phyloP scores from a whole-genome alignment of 768 basidiomycete genomes.

The Hericium coralloides region DNA sequence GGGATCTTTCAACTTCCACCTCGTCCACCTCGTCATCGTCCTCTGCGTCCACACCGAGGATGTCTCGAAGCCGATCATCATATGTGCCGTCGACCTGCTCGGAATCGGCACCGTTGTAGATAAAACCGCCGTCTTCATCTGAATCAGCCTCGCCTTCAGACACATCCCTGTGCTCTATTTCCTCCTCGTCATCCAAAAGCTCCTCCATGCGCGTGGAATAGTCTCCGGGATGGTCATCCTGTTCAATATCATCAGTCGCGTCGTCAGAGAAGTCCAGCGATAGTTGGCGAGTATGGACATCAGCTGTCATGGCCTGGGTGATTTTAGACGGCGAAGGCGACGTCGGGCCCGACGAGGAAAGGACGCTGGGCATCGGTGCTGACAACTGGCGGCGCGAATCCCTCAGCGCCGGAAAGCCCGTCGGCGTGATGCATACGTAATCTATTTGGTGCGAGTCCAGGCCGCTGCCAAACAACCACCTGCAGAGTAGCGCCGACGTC shows the following conservation, averaged over 20 bases:
- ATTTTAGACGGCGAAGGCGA: neutral
- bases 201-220: conserved; percentile 67
- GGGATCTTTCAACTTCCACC: conserved; percentile 36
- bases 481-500: neutral
- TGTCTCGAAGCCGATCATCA: conserved; percentile 58
- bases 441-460: neutral
- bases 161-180: conserved; percentile 1
- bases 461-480: neutral
- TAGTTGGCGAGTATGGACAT: conserved; percentile 7
- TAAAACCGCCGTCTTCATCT: conserved; percentile 47
- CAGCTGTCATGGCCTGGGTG: conserved; percentile 1
- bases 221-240: conserved; percentile 37
- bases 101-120: conserved; percentile 68
- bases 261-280: conserved; percentile 28
- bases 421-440: neutral
- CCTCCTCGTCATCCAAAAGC: conserved; percentile 38
- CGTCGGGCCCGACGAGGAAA: neutral
- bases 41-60: conserved; percentile 56
- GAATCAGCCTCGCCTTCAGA: conserved; percentile 20
- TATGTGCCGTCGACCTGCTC: conserved; percentile 43
- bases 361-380: neutral
- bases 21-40: conserved; percentile 39
- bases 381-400: neutral
- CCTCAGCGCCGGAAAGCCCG: neutral
- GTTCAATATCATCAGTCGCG: conserved; percentile 33